Base-by-base conservation (phyloP, 1,284 basidiomycete genomes). In the Moniliella sp. region DNA sequence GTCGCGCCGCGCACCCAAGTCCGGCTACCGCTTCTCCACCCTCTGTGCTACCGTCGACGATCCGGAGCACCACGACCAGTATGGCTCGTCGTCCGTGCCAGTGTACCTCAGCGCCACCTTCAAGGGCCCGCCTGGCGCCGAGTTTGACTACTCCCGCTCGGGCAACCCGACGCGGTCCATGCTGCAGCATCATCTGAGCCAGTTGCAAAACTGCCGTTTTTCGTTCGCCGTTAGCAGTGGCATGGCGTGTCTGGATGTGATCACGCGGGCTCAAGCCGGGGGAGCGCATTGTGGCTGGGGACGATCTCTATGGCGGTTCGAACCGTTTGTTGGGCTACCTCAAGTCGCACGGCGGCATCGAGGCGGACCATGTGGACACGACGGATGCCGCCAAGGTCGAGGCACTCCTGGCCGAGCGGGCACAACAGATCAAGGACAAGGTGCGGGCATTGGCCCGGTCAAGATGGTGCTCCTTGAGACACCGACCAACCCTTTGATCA, bases 41-140 rank as follows among this genome's bases (percentile, higher is more conserved):
- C 67, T 80, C 42, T 84, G 83, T 48, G 84, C 83, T 14, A 88
- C 84, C 2, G 81, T 93, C 40, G 86, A 94, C 52, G 61, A 64
- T 25, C 72, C 76, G 0, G 69, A 70, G 41, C 77, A 78, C 64
- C 84, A 88, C 62, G 91, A 99, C 64, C 88, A 93, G 65, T 80
- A 88, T 61, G 84, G 83, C 25, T 76, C 82, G 36, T 83, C 78
- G 42, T 79, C 76, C 7, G 78, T 91, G 0, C 91, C 91, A 13
- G 94, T 99, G 62, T 97, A 97, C 65, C 86, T 94, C 66, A 78
- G 81, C 1, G 76, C 91, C 13, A 97, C 91, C 1, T 99, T 99
- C 73, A 97, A 97, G 65, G 91, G 91, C 31, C 67, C 91, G 32
- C 71, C 71, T 15, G 80, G 79, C 31, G 70, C 76, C 49, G 93